Conservation (phyloP, 495 filamentous ascomycete genomes). For the Aspergillus sclerotioniger region DNA sequence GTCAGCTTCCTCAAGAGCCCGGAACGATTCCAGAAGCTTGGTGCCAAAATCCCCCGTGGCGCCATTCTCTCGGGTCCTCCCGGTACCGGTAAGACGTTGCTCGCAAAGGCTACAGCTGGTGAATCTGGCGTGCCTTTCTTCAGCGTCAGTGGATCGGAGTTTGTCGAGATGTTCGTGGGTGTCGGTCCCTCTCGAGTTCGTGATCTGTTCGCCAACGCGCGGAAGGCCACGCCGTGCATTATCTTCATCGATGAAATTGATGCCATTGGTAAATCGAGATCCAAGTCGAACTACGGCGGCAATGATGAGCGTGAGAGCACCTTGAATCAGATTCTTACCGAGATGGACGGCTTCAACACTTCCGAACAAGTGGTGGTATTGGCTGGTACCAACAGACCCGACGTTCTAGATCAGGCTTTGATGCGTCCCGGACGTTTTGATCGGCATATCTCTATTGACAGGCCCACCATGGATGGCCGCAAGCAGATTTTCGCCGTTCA, state of each 20-base stretch:
- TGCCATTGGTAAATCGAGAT: slow-evolving; percentile 88
- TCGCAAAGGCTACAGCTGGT: slow-evolving; percentile 96
- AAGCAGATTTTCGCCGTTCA: slow-evolving; percentile 96
- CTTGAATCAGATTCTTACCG: slow-evolving; percentile 95
- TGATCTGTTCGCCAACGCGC: slow-evolving; percentile 90
- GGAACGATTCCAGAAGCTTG: slow-evolving; percentile 83
- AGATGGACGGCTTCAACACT: slow-evolving; percentile 99
- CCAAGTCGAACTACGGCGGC: slow-evolving; percentile 72
- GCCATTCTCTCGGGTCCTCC: slow-evolving; percentile 95
- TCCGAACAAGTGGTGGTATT: slow-evolving; percentile 97
- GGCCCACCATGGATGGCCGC: slow-evolving; percentile 92
- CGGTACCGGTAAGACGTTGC: slow-evolving; percentile 95
- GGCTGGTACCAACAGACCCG: slow-evolving; percentile 92
- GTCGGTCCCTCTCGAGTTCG: slow-evolving; percentile 93
- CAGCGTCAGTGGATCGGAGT: slow-evolving; percentile 96
- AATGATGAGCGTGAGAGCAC: slow-evolving; percentile 97
- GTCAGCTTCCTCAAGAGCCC: slow-evolving; percentile 93
- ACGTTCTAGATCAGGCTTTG: slow-evolving; percentile 90
- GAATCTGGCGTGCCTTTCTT: slow-evolving; percentile 98
- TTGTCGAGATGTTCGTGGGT: slow-evolving; percentile 99
- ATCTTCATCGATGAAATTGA: slow-evolving; percentile 99
- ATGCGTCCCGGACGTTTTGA: slow-evolving; percentile 98
- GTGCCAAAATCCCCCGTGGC: slow-evolving; percentile 95
- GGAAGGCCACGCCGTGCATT: slow-evolving; percentile 96
- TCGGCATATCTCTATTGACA: slow-evolving; percentile 88